Base-by-base conservation (phyloP, 768 basidiomycete species). In the Lentinula sp. region DNA sequence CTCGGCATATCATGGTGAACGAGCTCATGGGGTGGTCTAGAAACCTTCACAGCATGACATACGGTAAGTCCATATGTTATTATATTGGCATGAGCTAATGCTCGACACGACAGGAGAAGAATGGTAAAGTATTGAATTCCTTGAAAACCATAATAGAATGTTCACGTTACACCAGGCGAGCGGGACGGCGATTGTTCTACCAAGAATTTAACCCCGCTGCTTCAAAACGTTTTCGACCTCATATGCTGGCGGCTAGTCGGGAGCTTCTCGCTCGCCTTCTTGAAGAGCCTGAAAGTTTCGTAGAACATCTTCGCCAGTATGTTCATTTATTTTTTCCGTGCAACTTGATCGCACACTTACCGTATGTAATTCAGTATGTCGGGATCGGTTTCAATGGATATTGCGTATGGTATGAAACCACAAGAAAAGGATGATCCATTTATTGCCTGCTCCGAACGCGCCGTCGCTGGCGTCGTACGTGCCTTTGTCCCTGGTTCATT, bases 331-430 rank as follows among this genome's bases (percentile, higher is more conserved):
- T 23, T 56, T n/a, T 34, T 16, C 5, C 7, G 0, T 4, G 8
- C 13, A 28, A 37, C 45, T 40, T 11, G 15, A 16, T 28, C 28
- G 28, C 28, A 28, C 28, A 28, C 37, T 39, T 39, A 8, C 13
- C 13, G 37, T 1, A 2, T 8, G 0, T 13, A 8, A 28, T 59
- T 35, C 34, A 73, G 70, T 32, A 61, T 72, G 62, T 65, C 70
- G 3, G 70, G 67, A 2, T 62, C 62, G 18, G 60, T 61, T 16
- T 65, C 64, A 11, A 56, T 70, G 9, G 65, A 63, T 5, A 62
- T 70, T 5, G 63, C 70, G 9, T 73, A 73, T 49, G 72, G 72
- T 4, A 60, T 73, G 34, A 63, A 66, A 5, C 62, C 70, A 10
- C 62, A 58, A 18, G 60, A 65, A 4, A 23, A 58, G 4, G 52